phyloP scores from a whole-genome alignment of 331 rosid genomes.

The Stylosanthes scabra region DNA sequence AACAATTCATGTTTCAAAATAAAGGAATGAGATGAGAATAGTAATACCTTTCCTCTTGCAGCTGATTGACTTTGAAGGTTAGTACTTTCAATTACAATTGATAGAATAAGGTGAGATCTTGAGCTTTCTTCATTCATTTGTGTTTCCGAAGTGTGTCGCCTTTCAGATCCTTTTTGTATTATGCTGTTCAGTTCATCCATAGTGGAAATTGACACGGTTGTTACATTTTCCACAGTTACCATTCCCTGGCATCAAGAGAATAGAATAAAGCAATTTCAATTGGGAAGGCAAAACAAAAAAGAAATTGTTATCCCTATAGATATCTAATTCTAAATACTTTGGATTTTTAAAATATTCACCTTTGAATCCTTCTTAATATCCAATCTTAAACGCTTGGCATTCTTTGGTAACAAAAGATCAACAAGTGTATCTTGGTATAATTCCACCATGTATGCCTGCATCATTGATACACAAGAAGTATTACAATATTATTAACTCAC shows the following conservation, averaged over 20 bases:
- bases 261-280: constrained; percentile 13
- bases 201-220: constrained; percentile 68
- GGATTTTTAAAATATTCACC: constrained; percentile 50
- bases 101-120: constrained; percentile 90
- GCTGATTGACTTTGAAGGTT: constrained; percentile 94
- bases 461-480: constrained; percentile 15
- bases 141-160: constrained; percentile 84
- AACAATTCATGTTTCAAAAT: constrained; percentile 12
- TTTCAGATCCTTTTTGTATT: constrained; percentile 84
- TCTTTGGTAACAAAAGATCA: constrained; percentile 83
- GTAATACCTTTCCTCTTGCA: constrained; percentile 90
- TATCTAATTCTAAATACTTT: background rate
- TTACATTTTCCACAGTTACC: constrained; percentile 88
- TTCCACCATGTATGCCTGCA: constrained; percentile 95
- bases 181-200: constrained; percentile 73
- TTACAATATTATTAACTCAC: background rate
- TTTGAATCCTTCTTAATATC: constrained; percentile 94
- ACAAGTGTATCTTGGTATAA: constrained; percentile 95
- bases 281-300: constrained; percentile 6
- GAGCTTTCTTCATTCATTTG: constrained; percentile 97
- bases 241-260: constrained; percentile 72
- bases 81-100: constrained; percentile 83
- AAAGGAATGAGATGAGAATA: background rate
- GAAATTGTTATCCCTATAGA: background rate
- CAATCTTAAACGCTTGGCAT: constrained; percentile 71